Conservation (phyloP, 2,329 filamentous ascomycete species). For the Sporothrix pseudoabietina region DNA sequence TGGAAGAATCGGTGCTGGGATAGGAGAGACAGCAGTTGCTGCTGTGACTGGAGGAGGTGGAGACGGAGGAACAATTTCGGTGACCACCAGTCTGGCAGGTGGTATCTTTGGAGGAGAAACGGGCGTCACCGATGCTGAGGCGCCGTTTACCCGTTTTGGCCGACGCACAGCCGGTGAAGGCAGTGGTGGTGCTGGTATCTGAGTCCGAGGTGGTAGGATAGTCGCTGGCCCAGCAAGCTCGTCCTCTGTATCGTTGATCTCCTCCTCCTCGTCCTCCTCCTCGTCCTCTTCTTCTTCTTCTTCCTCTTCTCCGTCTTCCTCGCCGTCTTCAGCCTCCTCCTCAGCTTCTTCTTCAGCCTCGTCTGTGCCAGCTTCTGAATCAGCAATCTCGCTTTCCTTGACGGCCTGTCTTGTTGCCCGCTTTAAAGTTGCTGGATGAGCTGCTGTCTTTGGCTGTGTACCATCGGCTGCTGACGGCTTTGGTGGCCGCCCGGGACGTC, state of each 20-base stretch:
- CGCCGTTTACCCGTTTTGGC: not conserved
- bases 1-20: not conserved
- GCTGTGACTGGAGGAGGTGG: not conserved
- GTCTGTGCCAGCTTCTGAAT: slow-evolving; percentile 25
- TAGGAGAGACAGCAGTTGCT: not conserved
- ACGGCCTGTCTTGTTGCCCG: slow-evolving; percentile 19
- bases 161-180: not conserved
- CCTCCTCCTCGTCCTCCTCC: not conserved
- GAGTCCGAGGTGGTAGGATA: not conserved
- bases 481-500: not conserved
- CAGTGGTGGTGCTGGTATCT: not conserved
- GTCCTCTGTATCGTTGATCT: slow-evolving; percentile 11
- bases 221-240: slow-evolving; percentile 11
- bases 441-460: not conserved
- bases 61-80: not conserved
- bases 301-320: not conserved
- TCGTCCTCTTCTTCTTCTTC: not conserved
- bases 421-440: not conserved
- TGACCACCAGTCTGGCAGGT: not conserved
- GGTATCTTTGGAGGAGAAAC: slow-evolving; percentile 20
- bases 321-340: not conserved
- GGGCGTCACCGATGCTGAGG: not conserved
- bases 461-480: not conserved
- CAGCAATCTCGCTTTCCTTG: slow-evolving; percentile 23
- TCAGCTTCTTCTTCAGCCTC: not conserved